Base-by-base conservation (phyloP, 164 flowering plant genomes). In the Magnolia changhungtana region DNA sequence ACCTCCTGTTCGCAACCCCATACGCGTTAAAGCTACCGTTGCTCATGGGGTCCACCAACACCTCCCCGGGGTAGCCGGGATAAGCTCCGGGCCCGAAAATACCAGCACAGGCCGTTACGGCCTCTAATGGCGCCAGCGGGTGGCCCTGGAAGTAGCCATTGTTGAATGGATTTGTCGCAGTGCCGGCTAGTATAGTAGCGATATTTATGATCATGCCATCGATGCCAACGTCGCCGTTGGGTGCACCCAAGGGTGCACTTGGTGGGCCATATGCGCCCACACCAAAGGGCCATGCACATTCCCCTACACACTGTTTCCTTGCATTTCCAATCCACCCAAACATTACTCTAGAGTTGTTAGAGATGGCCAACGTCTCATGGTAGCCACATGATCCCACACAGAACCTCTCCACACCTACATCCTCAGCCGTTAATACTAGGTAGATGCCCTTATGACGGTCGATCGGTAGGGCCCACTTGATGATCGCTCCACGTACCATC, bases 161-260 rank as follows among this genome's bases (percentile, higher is more conserved):
- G 24, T 77, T 71, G 14, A 81, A 83, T 19, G 87, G 87, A 61
- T 85, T 81, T 29, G 83, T 83, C 23, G 74, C 84, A 7, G 86
- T 80, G 8, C 86, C 86, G 7, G 86, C 83, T 4, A 85, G 72
- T 67, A 85, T 18, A 10, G 84, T 83, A 14, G 87, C 87, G 14
- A 85, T 64, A 61, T 81, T 85, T 63, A 85, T 79, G 58, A 83
- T 71, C 84, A 83, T 81, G 29, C 86, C 85, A 61, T 85, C 83
- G 0, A 71, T 51, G 10, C 86, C 88, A 7, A 80, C 63, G 8
- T 69, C 72, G 6, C 84, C 79, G 18, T 85, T 85, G 0, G 87
- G 87, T 14, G 86, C 74, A 2, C 76, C 80, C 5, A 85, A 76
- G 2, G 82, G 63, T 65, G 71, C 71, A 8, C n/a, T 31, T 45